Evolutionary conservation across 108 stramenopile genomes (phyloP), one percentile per base, ranked within the genome.

Genomic region (Epithemia pelagica): DNA sequence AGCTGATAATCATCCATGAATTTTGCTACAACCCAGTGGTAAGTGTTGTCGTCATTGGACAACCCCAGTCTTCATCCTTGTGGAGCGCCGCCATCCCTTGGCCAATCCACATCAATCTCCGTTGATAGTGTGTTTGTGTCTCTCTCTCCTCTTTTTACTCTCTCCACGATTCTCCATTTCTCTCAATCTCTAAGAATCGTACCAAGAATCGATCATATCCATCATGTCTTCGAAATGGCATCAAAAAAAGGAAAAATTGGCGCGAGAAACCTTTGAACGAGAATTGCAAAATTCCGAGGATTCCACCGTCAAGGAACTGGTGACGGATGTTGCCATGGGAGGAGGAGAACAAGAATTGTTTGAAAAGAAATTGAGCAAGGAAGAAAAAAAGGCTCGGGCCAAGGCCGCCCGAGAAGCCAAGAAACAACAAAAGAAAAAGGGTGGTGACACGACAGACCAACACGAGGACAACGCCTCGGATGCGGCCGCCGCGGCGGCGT

Each of bases 301-400:
- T 5, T 66, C 63, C 2, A 57, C 58, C 2, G 60, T 84, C 53
- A 70, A 78, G 59, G 66, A 76, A 21, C 66, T 79, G 25, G 64
- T 72, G 20, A 65, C 67, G 22, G 80, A 67, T 8, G 78, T 74
- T 15, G 92, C 89, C 72, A 89, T 94, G 92, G 89, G 89, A 0
- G 88, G 74, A 18, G 88, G 88, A n/a, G 91, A 92, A 21, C 82
- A 87, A 54, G 51, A 79, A 56, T 51, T 89, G 28, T 87, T 81
- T 78, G 88, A 89, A 51, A 86, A 86, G 66, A 92, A 92, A 61
- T 33, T 89, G 32, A 66, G 69, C 70, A 94, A 94, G 65, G 91
- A 96, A 68, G 95, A 91, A 65, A 93, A 92, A 72, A 92, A 95
- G 68, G 92, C 90, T 8, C 77, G 79, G 30, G 89, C 89, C 54